Conservation (phyloP, 2,329 filamentous ascomycete genomes). For the Chrysoporthe austroafricana region DNA sequence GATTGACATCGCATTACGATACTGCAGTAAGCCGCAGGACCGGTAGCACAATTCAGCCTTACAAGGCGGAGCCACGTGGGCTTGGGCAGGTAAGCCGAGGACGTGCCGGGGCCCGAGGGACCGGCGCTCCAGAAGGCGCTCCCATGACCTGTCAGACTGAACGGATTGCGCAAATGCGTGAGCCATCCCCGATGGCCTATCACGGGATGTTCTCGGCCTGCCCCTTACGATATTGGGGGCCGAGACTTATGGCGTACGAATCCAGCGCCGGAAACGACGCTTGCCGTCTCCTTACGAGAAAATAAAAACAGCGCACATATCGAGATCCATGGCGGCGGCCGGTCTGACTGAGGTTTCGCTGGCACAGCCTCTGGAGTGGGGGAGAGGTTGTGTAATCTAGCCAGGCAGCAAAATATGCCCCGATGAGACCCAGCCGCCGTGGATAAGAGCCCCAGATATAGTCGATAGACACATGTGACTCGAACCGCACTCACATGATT, state of each 20-base stretch:
- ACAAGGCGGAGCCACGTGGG: slow-evolving; percentile 16
- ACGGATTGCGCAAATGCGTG: background rate
- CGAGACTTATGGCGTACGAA: background rate
- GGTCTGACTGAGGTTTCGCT: too few species aligned
- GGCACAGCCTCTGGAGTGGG: too few species aligned
- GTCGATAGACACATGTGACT: background rate
- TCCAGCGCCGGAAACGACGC: background rate
- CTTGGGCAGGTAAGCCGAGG: background rate
- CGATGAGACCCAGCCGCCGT: too few species aligned
- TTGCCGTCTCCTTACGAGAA: background rate
- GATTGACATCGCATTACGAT: background rate
- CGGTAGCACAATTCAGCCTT: slow-evolving; percentile 11
- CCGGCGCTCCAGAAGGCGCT: background rate
- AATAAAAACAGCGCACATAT: background rate
- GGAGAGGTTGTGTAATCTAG: too few species aligned
- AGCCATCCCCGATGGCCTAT: background rate
- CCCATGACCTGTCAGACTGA: slow-evolving; percentile 1
- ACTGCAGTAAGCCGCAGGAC: background rate
- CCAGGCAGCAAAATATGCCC: too few species aligned
- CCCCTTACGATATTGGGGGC: background rate
- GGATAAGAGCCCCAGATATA: too few species aligned
- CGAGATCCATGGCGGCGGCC: too few species aligned
- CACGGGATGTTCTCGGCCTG: background rate
- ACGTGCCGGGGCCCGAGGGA: background rate
- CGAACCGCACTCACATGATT: background rate